Base-by-base conservation (phyloP, 148 eudicot genomes). In the Silene conica region DNA sequence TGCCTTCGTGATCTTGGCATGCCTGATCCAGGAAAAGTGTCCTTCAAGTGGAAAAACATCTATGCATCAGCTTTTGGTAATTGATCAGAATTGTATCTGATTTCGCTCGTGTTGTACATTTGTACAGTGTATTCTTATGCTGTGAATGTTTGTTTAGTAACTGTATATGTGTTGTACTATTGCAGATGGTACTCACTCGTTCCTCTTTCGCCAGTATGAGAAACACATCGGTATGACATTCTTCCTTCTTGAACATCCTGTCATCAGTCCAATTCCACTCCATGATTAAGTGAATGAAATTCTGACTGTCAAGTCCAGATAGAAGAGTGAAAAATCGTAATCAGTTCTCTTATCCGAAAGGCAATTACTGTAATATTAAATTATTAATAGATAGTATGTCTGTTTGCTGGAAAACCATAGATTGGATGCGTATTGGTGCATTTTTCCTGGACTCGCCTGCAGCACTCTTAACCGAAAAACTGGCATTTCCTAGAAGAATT, bases 351-450 rank as follows among this genome's bases (percentile, higher is more conserved):
- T 60, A 9, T 60, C 50, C 43, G 57, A 58, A 57, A 46, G 38
- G 21, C 20, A 0, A 59, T 67, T 55, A 23, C 34, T 2, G 34
- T 28, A 19, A 43, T 38, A 14, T 23, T 69, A 50, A 54, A 19
- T 22, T 38, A 14, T 23, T 69, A 50, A 54, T 7, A 69, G 11
- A 62, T 14, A 20, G 26, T 13, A 13, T 43, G 41, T 22, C 8
- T 59, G 61, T 13, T 75, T 66, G 65, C 54, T 74, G 64, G 28
- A 63, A 26, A 13, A 28, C 23, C 75, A 52, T 63, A 95, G 99
- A 92, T 76, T 90, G 99, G 99, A 83, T 92, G 85, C 85, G 99
- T 23, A 86, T 92, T 72, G 99, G 97, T 21, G 93, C 97, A 12
- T 92, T 90, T 79, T 79, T 75, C 72, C 72, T 92, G 41, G 86